Conservation (phyloP, 176 grass and related monocot species). For the Oryza punctata region DNA sequence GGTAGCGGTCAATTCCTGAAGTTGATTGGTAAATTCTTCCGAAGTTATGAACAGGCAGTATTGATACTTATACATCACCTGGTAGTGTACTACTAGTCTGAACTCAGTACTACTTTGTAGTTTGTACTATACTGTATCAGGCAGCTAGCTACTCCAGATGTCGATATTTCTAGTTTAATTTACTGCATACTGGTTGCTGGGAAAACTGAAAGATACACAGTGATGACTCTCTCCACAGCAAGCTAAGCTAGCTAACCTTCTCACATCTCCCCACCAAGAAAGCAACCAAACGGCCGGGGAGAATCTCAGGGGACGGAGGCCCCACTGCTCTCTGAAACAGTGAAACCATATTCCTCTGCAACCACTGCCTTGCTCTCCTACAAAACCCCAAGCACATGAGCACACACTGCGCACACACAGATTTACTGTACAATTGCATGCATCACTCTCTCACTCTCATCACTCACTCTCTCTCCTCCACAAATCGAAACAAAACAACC, state of each 20-base stretch:
- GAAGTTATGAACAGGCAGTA: not conserved
- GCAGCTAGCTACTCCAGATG: conserved; percentile 1
- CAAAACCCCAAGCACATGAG: conserved; percentile 33
- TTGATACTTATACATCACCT: not conserved
- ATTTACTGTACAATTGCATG: conserved; percentile 22
- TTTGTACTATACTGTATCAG: conserved; percentile 13
- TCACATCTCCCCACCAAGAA: conserved; percentile 37
- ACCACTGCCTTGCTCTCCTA: conserved; percentile 31
- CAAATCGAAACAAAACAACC: conserved; percentile 43
- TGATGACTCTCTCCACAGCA: not conserved
- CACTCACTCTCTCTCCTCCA: not conserved
- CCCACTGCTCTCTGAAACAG: not conserved
- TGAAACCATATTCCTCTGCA: conserved; percentile 49
- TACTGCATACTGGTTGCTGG: not conserved
- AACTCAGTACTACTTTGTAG: not conserved
- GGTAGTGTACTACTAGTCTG: not conserved
- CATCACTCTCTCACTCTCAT: not conserved
- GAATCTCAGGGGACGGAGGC: conserved; percentile 42
- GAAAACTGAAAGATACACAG: not conserved
- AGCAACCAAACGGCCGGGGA: conserved; percentile 14
- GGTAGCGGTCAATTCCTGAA: not conserved
- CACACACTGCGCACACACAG: conserved; percentile 13
- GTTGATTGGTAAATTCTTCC: not conserved
- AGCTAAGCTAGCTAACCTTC: not conserved
- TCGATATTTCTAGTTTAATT: conserved; percentile 13